These are phyloP conservation scores for Paraglomus brasilianum DNA, from an alignment of 192 early-diverging fungal genomes.

Conservation along the genomic window DNA sequence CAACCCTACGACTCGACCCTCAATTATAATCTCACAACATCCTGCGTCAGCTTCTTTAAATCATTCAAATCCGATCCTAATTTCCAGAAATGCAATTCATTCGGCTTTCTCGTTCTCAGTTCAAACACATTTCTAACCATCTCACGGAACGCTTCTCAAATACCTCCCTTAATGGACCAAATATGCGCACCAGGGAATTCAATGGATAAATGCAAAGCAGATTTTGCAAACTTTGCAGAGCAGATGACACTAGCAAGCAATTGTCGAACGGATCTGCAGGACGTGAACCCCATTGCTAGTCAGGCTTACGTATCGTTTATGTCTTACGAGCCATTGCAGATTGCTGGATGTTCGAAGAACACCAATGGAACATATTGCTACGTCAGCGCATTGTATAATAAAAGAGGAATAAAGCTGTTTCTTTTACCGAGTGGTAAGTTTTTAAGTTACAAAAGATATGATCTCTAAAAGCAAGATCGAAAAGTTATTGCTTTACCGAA, in stretches of 20 bases:
- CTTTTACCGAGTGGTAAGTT: conserved; percentile 13
- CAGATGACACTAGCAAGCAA: background rate
- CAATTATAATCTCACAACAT: conserved; percentile 4
- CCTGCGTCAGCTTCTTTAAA: background rate
- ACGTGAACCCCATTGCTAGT: background rate
- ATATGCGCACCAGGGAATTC: background rate
- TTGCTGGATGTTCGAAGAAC: conserved; percentile 9
- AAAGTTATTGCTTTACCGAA: too few species aligned
- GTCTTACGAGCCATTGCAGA: background rate
- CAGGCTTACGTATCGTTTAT: background rate
- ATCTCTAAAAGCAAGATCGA: too few species aligned
- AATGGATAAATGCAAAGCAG: background rate
- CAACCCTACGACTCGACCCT: conserved; percentile 14
- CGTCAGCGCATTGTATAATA: background rate
- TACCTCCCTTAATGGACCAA: background rate
- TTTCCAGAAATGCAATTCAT: background rate
- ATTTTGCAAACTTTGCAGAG: background rate
- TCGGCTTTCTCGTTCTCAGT: conserved; percentile 4
- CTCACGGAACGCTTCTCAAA: background rate
- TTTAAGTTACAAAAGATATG: background rate
- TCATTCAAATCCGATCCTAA: background rate
- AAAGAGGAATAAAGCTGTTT: background rate
- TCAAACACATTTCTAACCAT: background rate
- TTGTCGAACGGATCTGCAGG: conserved; percentile 5
- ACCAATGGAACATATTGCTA: conserved; percentile 3